Percentiles rank a stretch among this genome's conserved stretches.
phyloP scores from a whole-genome alignment of 2,329 filamentous ascomycete species.

The Aspergillus calidoustus region DNA sequence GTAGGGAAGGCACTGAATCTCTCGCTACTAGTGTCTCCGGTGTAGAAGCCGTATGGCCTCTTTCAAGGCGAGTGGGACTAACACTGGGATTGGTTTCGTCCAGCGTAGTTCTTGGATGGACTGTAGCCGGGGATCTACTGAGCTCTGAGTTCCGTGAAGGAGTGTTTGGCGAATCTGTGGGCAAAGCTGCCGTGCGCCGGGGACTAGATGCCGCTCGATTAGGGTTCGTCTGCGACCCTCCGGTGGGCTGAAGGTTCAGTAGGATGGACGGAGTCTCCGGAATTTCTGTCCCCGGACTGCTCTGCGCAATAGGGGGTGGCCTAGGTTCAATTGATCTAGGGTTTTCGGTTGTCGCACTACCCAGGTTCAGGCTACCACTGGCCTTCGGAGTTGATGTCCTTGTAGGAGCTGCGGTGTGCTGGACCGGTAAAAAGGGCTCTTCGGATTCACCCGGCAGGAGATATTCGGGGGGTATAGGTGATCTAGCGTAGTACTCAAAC shows the following conservation, averaged over 20 bases:
- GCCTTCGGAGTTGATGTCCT: not conserved
- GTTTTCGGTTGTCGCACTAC: not conserved
- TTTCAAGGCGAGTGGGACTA: not conserved
- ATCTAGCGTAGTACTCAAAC: conserved; percentile 21
- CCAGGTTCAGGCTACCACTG: not conserved
- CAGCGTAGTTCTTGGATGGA: not conserved
- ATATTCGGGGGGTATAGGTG: conserved; percentile 23
- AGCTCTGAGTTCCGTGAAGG: conserved; percentile 7
- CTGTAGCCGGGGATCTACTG: not conserved
- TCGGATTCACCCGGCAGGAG: conserved; percentile 22
- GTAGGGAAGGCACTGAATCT: conserved; percentile 2
- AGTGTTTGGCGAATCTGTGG: conserved; percentile 1
- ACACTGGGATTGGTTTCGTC: not conserved
- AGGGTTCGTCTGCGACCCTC: not conserved
- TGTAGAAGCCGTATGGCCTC: not conserved
- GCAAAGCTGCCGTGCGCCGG: conserved; percentile 2
- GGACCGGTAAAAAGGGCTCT: not conserved
- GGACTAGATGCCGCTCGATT: not conserved
- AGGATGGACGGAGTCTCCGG: conserved; percentile 27
- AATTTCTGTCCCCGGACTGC: conserved; percentile 21
- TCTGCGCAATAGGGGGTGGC: not conserved
- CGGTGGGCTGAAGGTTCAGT: conserved; percentile 4
- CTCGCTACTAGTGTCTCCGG: conserved; percentile 14
- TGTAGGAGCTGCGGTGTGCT: not conserved
- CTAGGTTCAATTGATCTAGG: not conserved